Base-by-base conservation (phyloP, 768 basidiomycete species). In the Kwoniella newhampshirensis region DNA sequence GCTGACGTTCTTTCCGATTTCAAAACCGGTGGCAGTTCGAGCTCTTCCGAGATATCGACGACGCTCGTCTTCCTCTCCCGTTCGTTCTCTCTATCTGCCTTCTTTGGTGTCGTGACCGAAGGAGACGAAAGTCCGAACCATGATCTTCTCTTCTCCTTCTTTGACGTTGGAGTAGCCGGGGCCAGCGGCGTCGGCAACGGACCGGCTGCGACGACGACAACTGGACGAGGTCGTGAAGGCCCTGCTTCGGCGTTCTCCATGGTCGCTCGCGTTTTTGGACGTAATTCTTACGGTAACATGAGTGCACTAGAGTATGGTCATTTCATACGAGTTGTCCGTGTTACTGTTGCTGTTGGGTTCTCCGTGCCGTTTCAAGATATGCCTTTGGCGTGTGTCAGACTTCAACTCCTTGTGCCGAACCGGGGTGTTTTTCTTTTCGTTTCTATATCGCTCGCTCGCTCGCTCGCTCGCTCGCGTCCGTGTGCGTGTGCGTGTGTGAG, bases 71-170 rank as follows among this genome's bases (percentile, higher is more conserved):
- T 52, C 37, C 36, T 54, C 56, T 25, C 32, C 30, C 57, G n/a
- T n/a, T n/a, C n/a, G n/a, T n/a, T n/a, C n/a, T n/a, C n/a, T n/a
- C 43, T 44, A 8, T 58, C 49, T 25, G 45, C 32, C n/a, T 51
- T 39, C 35, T 26, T 57, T 12, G 54, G 39, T 8, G 40, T 27
- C 9, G 28, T 32, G 11, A 17, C 36, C 15, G 25, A 27, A 28
- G 64, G 59, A 40, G 62, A 58, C 6, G 36, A 42, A 28, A 67
- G 52, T 12, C 57, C 55, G 53, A 71, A 71, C 70, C 70, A 71
- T 44, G 70, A 71, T 40, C 62, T 55, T 25, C 68, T 41, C 18
- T 54, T 54, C 3, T 50, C 46, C 13, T 32, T 47, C 54, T 64
- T 66, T 11, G 57, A 37, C 26, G 63, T 35, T 21, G 60, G 28